Base-by-base conservation (phyloP, 148 eudicot species). In the Dianthus caryophyllus region DNA sequence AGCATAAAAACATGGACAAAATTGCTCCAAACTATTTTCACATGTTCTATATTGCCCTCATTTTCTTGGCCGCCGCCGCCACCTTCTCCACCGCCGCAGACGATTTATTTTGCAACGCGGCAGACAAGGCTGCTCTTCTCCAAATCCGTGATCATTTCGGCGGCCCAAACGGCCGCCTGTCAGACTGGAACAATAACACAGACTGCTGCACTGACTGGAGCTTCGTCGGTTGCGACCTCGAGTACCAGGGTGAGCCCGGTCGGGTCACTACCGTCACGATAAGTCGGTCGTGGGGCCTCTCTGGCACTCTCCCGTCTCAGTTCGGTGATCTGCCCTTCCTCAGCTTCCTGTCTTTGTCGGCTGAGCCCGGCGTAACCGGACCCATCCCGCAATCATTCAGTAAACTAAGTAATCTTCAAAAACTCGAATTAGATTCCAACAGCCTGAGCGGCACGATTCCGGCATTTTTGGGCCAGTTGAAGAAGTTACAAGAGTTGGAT, bases 391-490 rank as follows among this genome's bases (percentile, higher is more conserved):
- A 17, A 2, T 57, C 78, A 7, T 54, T 82, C 0, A 24, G 77
- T 7, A 76, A 82, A 10, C 80, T 86, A 60, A 53, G 56, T 6
- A 48, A 66, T 68, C 88, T 84, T 38, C 71, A 72, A 15, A 31
- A n/a, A 15, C 62, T 86, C 18, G 24, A 66, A 15, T 72, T 83
- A 14, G 61, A 73, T 71, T 64, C 55, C 47, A 73, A 71, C 76
- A 69, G 72, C 52, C 75, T 84, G 15, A 39, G 71, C 7, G 89
- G 89, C 46, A 68, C 81, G 0, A 75, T 87, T 57, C 93, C 93
- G 29, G 26, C 65, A 0, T 84, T 80, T 69, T 43, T 84, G 2
- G 27, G 74, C 56, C 69, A 71, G 16, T 66, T 87, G 58, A 70
- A 59, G 5, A 65, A 68, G 65, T 49, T 81, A 0, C 61, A 57